These are phyloP conservation scores for Crithidia mellificae DNA, from an alignment of 208 protist species.

Conservation along the genomic window DNA sequence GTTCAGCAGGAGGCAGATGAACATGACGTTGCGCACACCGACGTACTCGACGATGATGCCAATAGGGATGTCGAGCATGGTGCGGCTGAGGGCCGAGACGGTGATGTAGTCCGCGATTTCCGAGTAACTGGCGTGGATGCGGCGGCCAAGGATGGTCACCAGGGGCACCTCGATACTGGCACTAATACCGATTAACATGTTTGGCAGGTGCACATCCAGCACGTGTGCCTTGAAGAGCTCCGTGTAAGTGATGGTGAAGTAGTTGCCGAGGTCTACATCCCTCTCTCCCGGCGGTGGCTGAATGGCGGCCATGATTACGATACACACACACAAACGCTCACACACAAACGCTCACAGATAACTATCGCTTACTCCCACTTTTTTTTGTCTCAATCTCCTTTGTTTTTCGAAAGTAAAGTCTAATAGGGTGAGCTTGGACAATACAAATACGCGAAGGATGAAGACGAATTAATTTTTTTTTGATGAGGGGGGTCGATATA, in stretches of 20 bases:
- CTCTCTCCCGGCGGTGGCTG: not conserved
- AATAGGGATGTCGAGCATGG: constrained; percentile 66
- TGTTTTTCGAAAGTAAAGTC: too few relatives aligned
- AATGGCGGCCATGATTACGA: not conserved
- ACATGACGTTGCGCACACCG: constrained; percentile 67
- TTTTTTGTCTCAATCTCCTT: too few relatives aligned
- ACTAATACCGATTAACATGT: constrained; percentile 75
- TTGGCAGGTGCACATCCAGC: constrained; percentile 78
- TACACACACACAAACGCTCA: not conserved
- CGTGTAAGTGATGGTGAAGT: constrained; percentile 28
- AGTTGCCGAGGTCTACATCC: constrained; percentile 13
- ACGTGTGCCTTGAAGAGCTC: constrained; percentile 56
- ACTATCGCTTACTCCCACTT: too few relatives aligned
- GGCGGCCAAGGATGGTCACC: constrained; percentile 68
- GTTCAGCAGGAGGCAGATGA: constrained; percentile 53
- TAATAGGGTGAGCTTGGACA: too few relatives aligned
- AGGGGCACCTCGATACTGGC: constrained; percentile 76
- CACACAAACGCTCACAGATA: too few relatives aligned
- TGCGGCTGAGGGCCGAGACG: constrained; percentile 52
- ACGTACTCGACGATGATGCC: constrained; percentile 69
- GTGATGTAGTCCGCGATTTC: constrained; percentile 66
- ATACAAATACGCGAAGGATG: too few relatives aligned
- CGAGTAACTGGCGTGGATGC: constrained; percentile 44
- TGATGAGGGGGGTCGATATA: too few relatives aligned
- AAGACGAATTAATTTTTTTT: too few relatives aligned